Percentiles rank a stretch among this genome's conserved stretches.
Evolutionary conservation across 768 basidiomycete species (phyloP).

Genomic region (Pleurotus sapidus): DNA sequence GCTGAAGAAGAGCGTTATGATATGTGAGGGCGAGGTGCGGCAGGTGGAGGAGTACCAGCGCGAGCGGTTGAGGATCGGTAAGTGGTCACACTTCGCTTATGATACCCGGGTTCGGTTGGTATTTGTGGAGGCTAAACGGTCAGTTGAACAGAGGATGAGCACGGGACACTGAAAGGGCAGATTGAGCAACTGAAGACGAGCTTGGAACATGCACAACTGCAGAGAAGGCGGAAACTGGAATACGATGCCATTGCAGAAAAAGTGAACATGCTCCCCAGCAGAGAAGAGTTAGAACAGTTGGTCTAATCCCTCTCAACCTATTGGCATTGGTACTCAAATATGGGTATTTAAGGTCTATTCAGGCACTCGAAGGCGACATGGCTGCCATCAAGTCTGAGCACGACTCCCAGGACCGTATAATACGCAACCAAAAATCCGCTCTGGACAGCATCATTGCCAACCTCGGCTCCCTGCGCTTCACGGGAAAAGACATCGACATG

Average conservation of each 20-base stretch:
- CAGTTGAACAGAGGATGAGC: conserved; percentile 57
- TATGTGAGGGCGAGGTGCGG: conserved; percentile 81
- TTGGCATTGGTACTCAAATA: no score
- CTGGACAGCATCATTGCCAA: conserved; percentile 65
- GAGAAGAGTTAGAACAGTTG: conserved; percentile 76
- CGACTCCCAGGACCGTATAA: conserved; percentile 63
- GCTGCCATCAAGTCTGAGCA: conserved; percentile 70
- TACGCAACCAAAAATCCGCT: conserved; percentile 66
- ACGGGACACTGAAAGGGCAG: conserved; percentile 60
- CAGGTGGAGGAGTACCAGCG: conserved; percentile 84
- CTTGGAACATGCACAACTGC: conserved; percentile 75
- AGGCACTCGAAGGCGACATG: conserved; percentile 75
- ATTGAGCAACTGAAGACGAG: conserved; percentile 76
- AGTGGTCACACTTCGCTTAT: conserved; percentile 18
- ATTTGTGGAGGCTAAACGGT: no score
- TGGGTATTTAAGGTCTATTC: conserved; percentile 52
- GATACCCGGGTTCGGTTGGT: neutral
- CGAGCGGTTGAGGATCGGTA: conserved; percentile 72
- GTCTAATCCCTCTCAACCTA: conserved; percentile 21
- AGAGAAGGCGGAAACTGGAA: conserved; percentile 78
- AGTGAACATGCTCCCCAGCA: conserved; percentile 71
- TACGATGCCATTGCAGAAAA: conserved; percentile 85
- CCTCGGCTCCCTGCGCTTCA: conserved; percentile 55
- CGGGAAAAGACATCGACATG: conserved; percentile 67
- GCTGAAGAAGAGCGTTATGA: conserved; percentile 77